Conservation (phyloP, 2,329 filamentous ascomycete species). For the Penicillium sp. region DNA sequence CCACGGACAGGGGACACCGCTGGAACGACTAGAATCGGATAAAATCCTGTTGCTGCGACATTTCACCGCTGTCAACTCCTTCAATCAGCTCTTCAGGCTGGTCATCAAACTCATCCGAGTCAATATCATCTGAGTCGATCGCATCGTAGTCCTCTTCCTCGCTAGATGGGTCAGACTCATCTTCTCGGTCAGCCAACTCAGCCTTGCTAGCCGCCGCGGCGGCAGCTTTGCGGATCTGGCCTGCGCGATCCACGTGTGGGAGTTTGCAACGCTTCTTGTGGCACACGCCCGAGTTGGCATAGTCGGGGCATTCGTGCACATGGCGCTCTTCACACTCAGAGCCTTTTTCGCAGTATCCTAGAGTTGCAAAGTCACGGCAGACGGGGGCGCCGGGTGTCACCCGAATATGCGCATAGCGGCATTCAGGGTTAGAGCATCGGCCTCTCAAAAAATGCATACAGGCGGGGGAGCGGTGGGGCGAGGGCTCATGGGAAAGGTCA, state of each 20-base stretch:
- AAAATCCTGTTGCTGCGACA: slow-evolving; percentile 55
- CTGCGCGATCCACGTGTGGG: slow-evolving; percentile 83
- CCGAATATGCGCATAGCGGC: slow-evolving; percentile 81
- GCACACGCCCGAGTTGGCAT: slow-evolving; percentile 86
- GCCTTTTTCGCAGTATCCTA: slow-evolving; percentile 87
- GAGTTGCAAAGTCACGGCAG: slow-evolving; percentile 77
- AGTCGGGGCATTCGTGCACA: slow-evolving; percentile 90
- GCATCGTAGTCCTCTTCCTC: slow-evolving; percentile 66
- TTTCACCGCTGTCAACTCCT: slow-evolving; percentile 44
- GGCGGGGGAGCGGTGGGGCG: slow-evolving; percentile 76
- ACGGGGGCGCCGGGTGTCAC: slow-evolving; percentile 74
- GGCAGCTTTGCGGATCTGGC: slow-evolving; percentile 63
- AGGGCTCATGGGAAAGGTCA: slow-evolving; percentile 85
- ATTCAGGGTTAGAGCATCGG: slow-evolving; percentile 81
- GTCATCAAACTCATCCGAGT: slow-evolving; percentile 61
- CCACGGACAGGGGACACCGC: no score
- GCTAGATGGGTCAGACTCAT: slow-evolving; percentile 70
- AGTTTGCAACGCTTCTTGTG: slow-evolving; percentile 77
- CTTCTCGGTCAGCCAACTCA: slow-evolving; percentile 47
- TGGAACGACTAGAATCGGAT: slow-evolving; percentile 44
- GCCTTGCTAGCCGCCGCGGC: slow-evolving; percentile 42
- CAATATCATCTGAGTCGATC: slow-evolving; percentile 66
- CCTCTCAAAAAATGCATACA: slow-evolving; percentile 89
- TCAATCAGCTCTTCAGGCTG: slow-evolving; percentile 40
- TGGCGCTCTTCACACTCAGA: slow-evolving; percentile 75